Conservation (phyloP, 2,329 filamentous ascomycete species). For the Penicillium concentricum region DNA sequence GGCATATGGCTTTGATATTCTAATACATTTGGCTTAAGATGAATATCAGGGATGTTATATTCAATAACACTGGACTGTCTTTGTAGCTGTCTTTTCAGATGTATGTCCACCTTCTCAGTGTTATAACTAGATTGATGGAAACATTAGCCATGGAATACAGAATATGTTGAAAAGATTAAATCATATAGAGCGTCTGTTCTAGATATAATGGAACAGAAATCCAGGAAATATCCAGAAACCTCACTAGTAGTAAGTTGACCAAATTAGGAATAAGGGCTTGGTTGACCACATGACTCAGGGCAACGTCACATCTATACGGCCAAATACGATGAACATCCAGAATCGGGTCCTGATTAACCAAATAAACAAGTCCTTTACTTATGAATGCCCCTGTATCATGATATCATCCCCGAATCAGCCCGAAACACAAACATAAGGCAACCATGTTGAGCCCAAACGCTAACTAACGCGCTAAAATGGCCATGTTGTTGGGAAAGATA, state of each 20-base stretch:
- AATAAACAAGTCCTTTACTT: not conserved
- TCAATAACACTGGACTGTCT: not conserved
- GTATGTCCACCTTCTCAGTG: not conserved
- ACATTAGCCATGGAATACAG: not conserved
- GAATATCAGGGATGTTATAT: not conserved
- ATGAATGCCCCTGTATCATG: not conserved
- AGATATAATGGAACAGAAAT: not conserved
- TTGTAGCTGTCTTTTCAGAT: not conserved
- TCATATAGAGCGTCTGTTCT: not conserved
- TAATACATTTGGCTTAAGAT: too few relatives aligned
- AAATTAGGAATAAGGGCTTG: not conserved
- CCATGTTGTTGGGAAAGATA: constrained; percentile 17
- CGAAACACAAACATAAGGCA: not conserved
- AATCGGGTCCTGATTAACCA: too few relatives aligned
- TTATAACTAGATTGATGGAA: not conserved
- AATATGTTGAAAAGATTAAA: not conserved
- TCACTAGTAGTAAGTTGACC: not conserved
- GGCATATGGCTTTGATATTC: not conserved
- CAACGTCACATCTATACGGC: not conserved
- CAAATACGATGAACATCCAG: not conserved
- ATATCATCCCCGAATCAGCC: not conserved
- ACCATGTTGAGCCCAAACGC: not conserved
- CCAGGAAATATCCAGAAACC: not conserved
- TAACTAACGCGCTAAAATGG: not conserved
- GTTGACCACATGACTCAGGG: constrained; percentile 1